These are phyloP conservation scores for Aegle marmelos DNA, from an alignment of 345 rosid genomes.

Conservation along the genomic window DNA sequence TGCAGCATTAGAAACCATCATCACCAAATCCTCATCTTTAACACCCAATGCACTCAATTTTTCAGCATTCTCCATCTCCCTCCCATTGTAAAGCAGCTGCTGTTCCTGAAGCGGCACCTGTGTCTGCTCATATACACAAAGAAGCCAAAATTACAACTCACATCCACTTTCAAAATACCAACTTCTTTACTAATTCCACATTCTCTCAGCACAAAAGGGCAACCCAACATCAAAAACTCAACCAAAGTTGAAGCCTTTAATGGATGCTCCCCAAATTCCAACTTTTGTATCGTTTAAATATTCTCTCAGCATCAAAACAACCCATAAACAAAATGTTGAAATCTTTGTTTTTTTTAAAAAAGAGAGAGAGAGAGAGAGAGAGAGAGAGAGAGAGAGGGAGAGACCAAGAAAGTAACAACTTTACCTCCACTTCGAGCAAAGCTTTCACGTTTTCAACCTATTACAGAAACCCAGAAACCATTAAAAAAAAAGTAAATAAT, in stretches of 20 bases:
- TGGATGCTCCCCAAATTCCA: neutral
- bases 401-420: neutral
- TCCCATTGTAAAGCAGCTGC: conserved; percentile 82
- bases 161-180: neutral
- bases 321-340: neutral
- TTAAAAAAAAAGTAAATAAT: conserved; percentile 6
- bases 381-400: too few species aligned
- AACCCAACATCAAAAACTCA: too few species aligned
- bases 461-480: conserved; percentile 6
- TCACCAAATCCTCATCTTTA: conserved; percentile 85
- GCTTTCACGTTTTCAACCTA: conserved; percentile 98
- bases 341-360: too few species aligned
- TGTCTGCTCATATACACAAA: conserved; percentile 51
- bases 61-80: conserved; percentile 68
- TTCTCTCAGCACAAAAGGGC: too few species aligned
- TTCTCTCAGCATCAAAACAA: neutral
- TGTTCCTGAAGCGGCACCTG: conserved; percentile 81
- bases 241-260: too few species aligned
- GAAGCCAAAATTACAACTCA: neutral
- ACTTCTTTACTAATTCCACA: too few species aligned
- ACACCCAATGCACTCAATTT: conserved; percentile 84
- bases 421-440: conserved; percentile 95
- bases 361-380: too few species aligned
- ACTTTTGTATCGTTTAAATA: neutral
- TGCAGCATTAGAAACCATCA: conserved; percentile 73